Base-by-base conservation (phyloP, 345 rosid genomes). In the Bruguiera sexangula region DNA sequence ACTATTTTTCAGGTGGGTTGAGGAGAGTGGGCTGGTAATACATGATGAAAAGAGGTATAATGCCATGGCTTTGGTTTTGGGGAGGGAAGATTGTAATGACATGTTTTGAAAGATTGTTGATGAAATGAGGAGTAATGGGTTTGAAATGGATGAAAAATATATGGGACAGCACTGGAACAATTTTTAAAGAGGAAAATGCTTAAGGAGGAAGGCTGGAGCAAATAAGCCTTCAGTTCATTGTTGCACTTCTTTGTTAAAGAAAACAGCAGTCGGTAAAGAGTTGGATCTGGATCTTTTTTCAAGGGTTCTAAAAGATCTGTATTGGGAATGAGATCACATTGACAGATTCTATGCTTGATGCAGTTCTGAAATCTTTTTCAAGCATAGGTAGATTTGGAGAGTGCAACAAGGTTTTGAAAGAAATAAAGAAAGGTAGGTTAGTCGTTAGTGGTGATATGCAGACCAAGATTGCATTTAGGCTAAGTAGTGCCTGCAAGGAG, bases 1-100 rank as follows among this genome's bases (percentile, higher is more conserved):
- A 77, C 72, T 89, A 65, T 86, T 87, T 72, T 94, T 91, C 70
- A 72, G 95, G 77, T 94, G 98, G 98, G 65, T 83, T 27, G 84
- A 88, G 81, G 97, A 91, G 79, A 69, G 83, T 81, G 84, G 82
- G 52, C 65, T 82, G 46, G 78, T 72, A 73, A 84, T 81, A 78
- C 93, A 80, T 66, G 85, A 88, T 75, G 83, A 75, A 69, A 43
- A 60, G 50, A 91, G 84, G 8, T 91, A 87, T 70, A 94, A 91
- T 85, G 85, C 87, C 27, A 71, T 91, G 7, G 37, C 93, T 7
- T 77, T 82, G 73, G 80, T 90, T 65, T 78, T 94, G 75, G 96
- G 97, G 29, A 87, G 85, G 69, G 90, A 87, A 71, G 96, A 88
- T 54, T 91, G 80, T 63, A 71, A 83, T 3, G 97, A 91, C 76